A percentile compares a stretch with the other conserved stretches of the same genome.
Evolutionary conservation across 805 yeast species (phyloP).

Genomic region (Metschnikowia reukaufii): DNA sequence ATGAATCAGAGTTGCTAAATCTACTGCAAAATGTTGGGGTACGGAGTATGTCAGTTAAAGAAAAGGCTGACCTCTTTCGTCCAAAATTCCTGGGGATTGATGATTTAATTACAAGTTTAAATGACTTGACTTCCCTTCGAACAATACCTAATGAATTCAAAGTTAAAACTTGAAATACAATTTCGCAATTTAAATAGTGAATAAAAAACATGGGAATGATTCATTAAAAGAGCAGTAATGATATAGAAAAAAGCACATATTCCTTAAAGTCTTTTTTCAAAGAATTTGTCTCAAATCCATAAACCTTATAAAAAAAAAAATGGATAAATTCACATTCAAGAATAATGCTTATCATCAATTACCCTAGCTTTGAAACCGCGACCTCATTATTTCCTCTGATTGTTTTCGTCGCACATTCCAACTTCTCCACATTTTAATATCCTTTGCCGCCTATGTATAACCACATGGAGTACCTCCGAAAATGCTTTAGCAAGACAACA

Average conservation of each 20-base stretch:
- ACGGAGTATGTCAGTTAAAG: conserved; percentile 17
- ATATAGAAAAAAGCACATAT: not conserved
- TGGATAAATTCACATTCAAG: not conserved
- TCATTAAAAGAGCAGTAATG: not conserved
- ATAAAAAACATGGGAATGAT: not conserved
- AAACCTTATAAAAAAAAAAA: not conserved
- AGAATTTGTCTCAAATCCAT: not conserved
- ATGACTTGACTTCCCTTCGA: conserved; percentile 24
- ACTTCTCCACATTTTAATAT: not conserved
- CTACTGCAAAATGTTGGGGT: conserved; percentile 9
- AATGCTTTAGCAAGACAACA: conserved; percentile 66
- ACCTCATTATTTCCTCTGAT: not conserved
- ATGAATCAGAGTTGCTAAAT: conserved; percentile 45
- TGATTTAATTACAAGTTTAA: conserved; percentile 35
- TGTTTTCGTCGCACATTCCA: not conserved
- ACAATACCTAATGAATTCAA: not conserved
- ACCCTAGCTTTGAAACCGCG: too few species aligned
- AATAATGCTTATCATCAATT: too few species aligned
- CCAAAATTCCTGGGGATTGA: conserved; percentile 42
- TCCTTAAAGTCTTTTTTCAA: not conserved
- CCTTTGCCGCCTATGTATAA: conserved; percentile 51
- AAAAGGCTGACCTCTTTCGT: conserved; percentile 38
- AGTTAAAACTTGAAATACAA: not conserved
- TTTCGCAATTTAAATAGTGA: not conserved
- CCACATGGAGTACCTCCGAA: conserved; percentile 84